Evolutionary conservation across 306 rosid species (phyloP), one percentile per base, ranked within the genome.

Genomic region (Quercus alba): DNA sequence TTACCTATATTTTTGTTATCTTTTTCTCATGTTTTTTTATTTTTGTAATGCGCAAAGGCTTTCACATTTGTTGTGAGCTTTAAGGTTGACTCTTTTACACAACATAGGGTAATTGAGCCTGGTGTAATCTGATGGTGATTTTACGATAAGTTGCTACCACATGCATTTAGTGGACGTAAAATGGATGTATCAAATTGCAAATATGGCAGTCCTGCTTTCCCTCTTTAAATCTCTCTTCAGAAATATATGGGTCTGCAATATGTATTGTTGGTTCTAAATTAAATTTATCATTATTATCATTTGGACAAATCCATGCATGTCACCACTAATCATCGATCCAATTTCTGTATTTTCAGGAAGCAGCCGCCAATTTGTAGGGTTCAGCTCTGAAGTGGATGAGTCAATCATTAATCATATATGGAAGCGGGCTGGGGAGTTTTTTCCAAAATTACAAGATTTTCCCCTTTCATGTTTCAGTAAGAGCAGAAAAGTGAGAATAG

Each of bases 321-420:
- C 25, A 63, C 13, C 56, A 38, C 66, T 49, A 57, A 64, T 80
- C 19, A 56, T 64, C 19, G 13, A 30, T 72, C 54, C 21, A 7
- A 44, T 30, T 44, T 31, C 72, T 26, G 20, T 64, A 28, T 38
- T 66, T 69, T 57, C 75, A 94, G 98, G 98, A 76, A 94, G 98
- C 79, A 94, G 98, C 85, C 95, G 97, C 28, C 92, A 94, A 78
- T 94, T 94, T 85, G 85, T 81, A 73, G 97, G 97, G 58, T 92
- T 94, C 88, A 71, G 76, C 87, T 88, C 90, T 58, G 91, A 92
- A 73, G 83, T 77, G 84, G 91, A 92, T 70, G 94, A 94, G 79
- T 81, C 86, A 76, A 87, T 94, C 61, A 80, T 88, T 75, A 56
- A 74, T 81, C 64, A 71, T 20, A 94, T 94, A 67, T 92, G 98